Conservation (phyloP, 768 basidiomycete genomes). For the Hericium erinaceus region DNA sequence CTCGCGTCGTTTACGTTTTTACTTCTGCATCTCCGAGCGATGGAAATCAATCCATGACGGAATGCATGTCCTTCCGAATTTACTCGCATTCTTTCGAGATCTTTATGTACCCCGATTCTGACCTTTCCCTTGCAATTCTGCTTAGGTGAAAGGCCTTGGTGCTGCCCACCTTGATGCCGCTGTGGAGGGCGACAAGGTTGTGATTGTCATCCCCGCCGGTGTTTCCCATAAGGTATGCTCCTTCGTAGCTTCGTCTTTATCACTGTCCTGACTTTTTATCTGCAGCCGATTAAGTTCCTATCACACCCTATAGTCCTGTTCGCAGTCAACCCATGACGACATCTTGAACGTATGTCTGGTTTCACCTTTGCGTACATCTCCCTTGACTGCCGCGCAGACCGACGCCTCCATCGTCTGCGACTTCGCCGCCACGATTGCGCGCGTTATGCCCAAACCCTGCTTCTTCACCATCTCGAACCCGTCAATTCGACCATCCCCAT, state of each 20-base stretch:
- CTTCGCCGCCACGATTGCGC: slow-evolving; percentile 81
- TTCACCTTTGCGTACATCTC: not conserved
- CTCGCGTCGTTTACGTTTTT: no score
- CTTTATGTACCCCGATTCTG: no score
- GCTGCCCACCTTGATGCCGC: slow-evolving; percentile 86
- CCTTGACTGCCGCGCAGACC: slow-evolving; percentile 41
- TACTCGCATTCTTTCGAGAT: no score
- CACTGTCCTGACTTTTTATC: slow-evolving; percentile 22
- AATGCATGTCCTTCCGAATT: no score
- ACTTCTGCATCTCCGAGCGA: no score
- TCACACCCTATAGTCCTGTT: slow-evolving; percentile 4
- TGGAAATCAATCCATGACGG: no score
- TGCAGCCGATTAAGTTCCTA: slow-evolving; percentile 65
- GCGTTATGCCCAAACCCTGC: slow-evolving; percentile 80
- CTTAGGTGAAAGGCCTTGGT: slow-evolving; percentile 67
- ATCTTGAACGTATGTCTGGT: slow-evolving; percentile 74
- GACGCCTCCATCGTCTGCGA: slow-evolving; percentile 97
- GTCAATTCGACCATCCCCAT: slow-evolving; percentile 96
- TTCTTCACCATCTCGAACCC: slow-evolving; percentile 98
- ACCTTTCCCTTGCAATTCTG: no score
- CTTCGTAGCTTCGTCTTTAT: slow-evolving; percentile 1
- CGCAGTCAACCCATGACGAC: slow-evolving; percentile 76
- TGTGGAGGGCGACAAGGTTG: slow-evolving; percentile 81
- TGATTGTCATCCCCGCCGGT: slow-evolving; percentile 92
- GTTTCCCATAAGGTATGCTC: slow-evolving; percentile 86